Conservation (phyloP, 1,139 yeast genomes). For the Geotrichum siamense region DNA sequence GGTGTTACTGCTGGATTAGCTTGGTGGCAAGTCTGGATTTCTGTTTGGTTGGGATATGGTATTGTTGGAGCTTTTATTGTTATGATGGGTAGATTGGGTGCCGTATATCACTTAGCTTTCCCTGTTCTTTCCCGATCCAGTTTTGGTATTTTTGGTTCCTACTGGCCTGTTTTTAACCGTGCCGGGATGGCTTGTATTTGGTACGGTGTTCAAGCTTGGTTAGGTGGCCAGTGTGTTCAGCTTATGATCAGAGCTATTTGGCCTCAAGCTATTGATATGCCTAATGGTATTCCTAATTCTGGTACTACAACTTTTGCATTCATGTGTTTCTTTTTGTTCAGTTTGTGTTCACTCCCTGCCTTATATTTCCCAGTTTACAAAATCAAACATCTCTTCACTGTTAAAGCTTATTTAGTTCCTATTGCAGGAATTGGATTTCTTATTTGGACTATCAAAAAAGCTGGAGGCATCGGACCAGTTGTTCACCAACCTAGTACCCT, state of each 20-base stretch:
- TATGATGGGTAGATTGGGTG: constrained; percentile 35
- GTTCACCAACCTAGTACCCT: constrained; percentile 45
- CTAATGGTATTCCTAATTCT: constrained; percentile 43
- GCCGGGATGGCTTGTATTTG: constrained; percentile 75
- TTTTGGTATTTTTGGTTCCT: constrained; percentile 37
- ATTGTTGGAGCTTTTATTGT: constrained; percentile 32
- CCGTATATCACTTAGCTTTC: constrained; percentile 36
- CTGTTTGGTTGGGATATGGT: constrained; percentile 54
- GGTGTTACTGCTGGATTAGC: constrained; percentile 67
- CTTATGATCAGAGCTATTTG: constrained; percentile 43
- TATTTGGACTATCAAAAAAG: constrained; percentile 72
- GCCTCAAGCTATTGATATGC: constrained; percentile 36
- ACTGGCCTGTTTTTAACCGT: constrained; percentile 36
- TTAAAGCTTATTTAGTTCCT: constrained; percentile 69
- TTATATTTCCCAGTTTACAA: constrained; percentile 76
- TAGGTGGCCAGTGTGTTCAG: constrained; percentile 76
- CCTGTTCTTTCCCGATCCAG: constrained; percentile 36
- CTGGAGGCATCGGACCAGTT: constrained; percentile 67
- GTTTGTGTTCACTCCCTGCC: constrained; percentile 71
- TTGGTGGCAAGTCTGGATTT: constrained; percentile 88
- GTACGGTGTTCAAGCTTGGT: constrained; percentile 77
- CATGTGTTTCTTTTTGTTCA: constrained; percentile 67
- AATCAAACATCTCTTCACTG: constrained; percentile 72
- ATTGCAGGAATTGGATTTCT: constrained; percentile 73
- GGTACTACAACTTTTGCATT: constrained; percentile 63